Evolutionary conservation across 768 basidiomycete genomes (phyloP).

Genomic region (Hebeloma cylindrosporum): DNA sequence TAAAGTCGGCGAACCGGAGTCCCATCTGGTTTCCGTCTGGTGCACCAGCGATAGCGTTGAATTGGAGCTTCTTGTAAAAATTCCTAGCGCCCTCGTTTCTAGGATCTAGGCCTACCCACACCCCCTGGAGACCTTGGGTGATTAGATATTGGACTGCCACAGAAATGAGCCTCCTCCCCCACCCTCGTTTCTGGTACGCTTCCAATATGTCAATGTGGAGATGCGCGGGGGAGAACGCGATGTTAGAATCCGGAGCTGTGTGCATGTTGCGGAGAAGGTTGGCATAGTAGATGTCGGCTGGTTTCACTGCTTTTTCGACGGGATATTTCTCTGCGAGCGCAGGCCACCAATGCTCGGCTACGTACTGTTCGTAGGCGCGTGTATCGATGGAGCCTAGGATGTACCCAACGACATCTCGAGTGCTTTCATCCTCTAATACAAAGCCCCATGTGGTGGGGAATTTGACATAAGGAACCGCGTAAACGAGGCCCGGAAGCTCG

Average conservation of each 20-base stretch:
- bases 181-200: constrained; percentile 64
- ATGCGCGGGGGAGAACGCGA: constrained; percentile 71
- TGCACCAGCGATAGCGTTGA: constrained; percentile 54
- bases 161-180: constrained; percentile 65
- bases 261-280: constrained; percentile 42
- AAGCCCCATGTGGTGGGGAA: constrained; percentile 71
- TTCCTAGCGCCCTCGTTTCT: constrained; percentile 56
- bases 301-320: constrained; percentile 32
- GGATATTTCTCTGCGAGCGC: constrained; percentile 56
- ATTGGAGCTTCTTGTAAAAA: constrained; percentile 67
- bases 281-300: constrained; percentile 45
- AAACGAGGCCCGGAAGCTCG: constrained; percentile 70
- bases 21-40: constrained; percentile 51
- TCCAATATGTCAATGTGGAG: constrained; percentile 74
- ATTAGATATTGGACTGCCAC: constrained; percentile 54
- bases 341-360: constrained; percentile 66
- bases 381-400: constrained; percentile 68
- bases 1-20: constrained; percentile 46
- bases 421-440: constrained; percentile 59
- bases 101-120: constrained; percentile 73
- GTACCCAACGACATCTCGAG: constrained; percentile 65
- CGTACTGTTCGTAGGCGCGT: constrained; percentile 56
- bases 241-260: constrained; percentile 49
- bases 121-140: constrained; percentile 43
- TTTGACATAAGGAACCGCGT: constrained; percentile 74